These are phyloP conservation scores for Ganoderma leucocontextum DNA, from an alignment of 1,284 basidiomycete species.

Conservation along the genomic window DNA sequence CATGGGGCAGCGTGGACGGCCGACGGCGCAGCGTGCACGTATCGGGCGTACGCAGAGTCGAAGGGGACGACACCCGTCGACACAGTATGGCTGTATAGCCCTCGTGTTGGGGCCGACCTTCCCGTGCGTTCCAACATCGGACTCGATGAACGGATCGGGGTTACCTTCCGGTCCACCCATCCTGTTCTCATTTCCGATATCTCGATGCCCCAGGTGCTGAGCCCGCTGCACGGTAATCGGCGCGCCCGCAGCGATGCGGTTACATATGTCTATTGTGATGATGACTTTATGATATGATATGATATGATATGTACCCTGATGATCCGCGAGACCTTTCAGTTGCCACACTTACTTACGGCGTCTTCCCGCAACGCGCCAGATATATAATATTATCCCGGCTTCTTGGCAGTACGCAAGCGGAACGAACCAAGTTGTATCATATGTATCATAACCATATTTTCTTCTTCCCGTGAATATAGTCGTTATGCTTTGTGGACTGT, in stretches of 20 bases:
- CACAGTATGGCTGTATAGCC: slow-evolving; percentile 49
- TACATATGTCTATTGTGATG: slow-evolving; percentile 22
- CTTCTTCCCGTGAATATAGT: slow-evolving; percentile 15
- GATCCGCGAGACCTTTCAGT: slow-evolving; percentile 31
- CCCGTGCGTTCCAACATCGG: not conserved
- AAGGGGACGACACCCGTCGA: slow-evolving; percentile 47
- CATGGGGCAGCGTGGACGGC: slow-evolving; percentile 66
- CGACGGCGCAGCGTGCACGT: slow-evolving; percentile 54
- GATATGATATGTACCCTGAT: slow-evolving; percentile 24
- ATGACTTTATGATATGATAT: slow-evolving; percentile 27
- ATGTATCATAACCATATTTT: slow-evolving; percentile 30
- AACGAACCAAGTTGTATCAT: slow-evolving; percentile 28
- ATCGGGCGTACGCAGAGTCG: slow-evolving; percentile 36
- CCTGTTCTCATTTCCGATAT: not conserved
- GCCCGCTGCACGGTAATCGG: slow-evolving; percentile 15
- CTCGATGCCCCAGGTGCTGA: slow-evolving; percentile 11
- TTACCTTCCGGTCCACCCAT: not conserved
- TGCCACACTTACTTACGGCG: slow-evolving; percentile 18
- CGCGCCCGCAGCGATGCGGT: slow-evolving; percentile 14
- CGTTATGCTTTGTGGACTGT: slow-evolving; percentile 1
- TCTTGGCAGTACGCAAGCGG: slow-evolving; percentile 15
- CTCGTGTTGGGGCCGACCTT: not conserved
- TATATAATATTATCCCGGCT: slow-evolving; percentile 21
- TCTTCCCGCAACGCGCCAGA: slow-evolving; percentile 12
- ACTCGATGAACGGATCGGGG: no score